Evolutionary conservation across 2,329 filamentous ascomycete species (phyloP).

Genomic region (Cladosporium sp.): DNA sequence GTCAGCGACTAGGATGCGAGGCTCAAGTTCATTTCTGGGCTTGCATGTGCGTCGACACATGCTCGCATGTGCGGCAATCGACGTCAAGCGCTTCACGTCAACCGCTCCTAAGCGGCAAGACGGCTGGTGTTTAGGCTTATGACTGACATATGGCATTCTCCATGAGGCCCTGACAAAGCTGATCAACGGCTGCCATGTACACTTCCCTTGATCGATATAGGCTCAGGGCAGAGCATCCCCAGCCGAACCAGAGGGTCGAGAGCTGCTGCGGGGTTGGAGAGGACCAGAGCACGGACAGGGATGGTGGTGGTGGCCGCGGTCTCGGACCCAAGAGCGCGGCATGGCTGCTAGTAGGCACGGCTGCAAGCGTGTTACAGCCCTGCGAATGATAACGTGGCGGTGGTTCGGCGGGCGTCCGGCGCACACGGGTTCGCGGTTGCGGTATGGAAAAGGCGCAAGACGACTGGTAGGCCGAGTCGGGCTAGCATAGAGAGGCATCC

Average conservation of each 20-base stretch:
- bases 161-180: background rate
- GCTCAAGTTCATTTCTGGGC: constrained; percentile 7
- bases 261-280: constrained; percentile 7
- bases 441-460: background rate
- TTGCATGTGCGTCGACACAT: constrained; percentile 3
- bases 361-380: constrained; percentile 9
- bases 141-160: background rate
- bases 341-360: background rate
- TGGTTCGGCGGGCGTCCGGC: background rate
- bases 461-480: background rate
- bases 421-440: background rate
- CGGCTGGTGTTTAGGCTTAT: background rate
- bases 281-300: background rate
- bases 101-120: background rate
- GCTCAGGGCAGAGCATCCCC: constrained; percentile 1
- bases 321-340: background rate
- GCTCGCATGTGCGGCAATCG: background rate
- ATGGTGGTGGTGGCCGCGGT: background rate
- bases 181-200: background rate
- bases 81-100: background rate
- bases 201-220: background rate
- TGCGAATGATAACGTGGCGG: constrained; percentile 7
- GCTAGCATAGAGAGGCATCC: background rate
- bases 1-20: constrained; percentile 10
- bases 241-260: constrained; percentile 1